phyloP scores from a whole-genome alignment of 495 filamentous ascomycete genomes.

The Tuber brumale region DNA sequence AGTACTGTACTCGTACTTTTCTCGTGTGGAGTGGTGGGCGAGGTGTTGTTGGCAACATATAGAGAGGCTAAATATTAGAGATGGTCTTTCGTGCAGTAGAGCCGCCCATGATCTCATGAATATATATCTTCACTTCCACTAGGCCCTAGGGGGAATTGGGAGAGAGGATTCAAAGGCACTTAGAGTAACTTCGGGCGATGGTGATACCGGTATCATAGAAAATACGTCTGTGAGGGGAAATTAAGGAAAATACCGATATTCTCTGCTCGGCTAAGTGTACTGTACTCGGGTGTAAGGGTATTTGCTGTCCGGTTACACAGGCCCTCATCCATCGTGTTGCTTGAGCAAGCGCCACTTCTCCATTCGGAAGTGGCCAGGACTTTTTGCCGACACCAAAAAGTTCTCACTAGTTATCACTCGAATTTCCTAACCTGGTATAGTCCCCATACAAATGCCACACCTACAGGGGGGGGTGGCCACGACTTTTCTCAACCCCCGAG shows the following conservation, averaged over 20 bases:
- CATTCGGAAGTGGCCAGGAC: too few relatives aligned
- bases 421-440: too few relatives aligned
- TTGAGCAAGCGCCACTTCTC: too few relatives aligned
- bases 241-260: not conserved
- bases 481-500: too few relatives aligned
- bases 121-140: not conserved
- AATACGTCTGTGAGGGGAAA: not conserved
- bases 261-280: not conserved
- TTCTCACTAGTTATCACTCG: too few relatives aligned
- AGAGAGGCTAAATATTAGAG: not conserved
- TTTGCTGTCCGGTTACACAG: too few relatives aligned
- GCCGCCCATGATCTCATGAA: not conserved
- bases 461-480: too few relatives aligned
- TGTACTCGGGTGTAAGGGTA: too few relatives aligned
- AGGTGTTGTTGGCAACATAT: not conserved
- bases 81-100: not conserved
- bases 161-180: not conserved
- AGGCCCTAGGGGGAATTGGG: not conserved
- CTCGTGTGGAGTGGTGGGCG: not conserved
- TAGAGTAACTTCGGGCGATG: not conserved
- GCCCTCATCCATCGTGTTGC: too few relatives aligned
- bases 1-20: not conserved
- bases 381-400: too few relatives aligned
- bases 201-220: not conserved
- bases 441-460: too few relatives aligned